Base-by-base conservation (phyloP, 768 basidiomycete species). In the Exsudoporus frostii region DNA sequence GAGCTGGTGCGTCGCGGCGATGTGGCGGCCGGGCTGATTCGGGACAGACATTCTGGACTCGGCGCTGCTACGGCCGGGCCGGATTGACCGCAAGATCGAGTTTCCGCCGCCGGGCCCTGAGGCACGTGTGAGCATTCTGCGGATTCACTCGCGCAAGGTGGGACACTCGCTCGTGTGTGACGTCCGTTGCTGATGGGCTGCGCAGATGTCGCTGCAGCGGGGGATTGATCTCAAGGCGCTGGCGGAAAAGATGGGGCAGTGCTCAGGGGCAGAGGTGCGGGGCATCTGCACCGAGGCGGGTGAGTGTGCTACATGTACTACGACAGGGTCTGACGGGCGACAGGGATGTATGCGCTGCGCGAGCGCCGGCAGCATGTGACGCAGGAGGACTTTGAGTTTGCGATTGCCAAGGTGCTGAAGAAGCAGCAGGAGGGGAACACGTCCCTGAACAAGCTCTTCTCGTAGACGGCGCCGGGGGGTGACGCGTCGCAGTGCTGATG, bases 231-330 rank as follows among this genome's bases (percentile, higher is more conserved):
- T 98, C n/a, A 88, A 92, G 15, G 86, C 88, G 2, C 78, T 99
- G 3, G 96, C 96, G 0, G 96, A 98, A 71, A 98, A 99, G 80
- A 99, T 98, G 96, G 96, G 96, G 0, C 92, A 97, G 66, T 98
- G 96, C 68, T 96, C 92, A 2, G 96, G 96, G 60, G 96, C 96
- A 2, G 96, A 99, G 70, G 96, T 98, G 15, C 82, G 96, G 15
- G 96, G 94, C 73, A 97, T 97, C 61, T 96, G 93, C 68, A 96
- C 95, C 0, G 93, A 96, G 76, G 94, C 93, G n/a, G 91, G 91
- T 85, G 51, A 54, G 84, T 54, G 2, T 32, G 5, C 10, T 2
- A 13, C 14, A 2, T 9, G n/a, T 34, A 7, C 6, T 11, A 7
- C 17, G n/a, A 32, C 5, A 5, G 0, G n/a, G 32, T 29, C 50